phyloP scores from a whole-genome alignment of 257 asterid species.

The Echites panduratus region DNA sequence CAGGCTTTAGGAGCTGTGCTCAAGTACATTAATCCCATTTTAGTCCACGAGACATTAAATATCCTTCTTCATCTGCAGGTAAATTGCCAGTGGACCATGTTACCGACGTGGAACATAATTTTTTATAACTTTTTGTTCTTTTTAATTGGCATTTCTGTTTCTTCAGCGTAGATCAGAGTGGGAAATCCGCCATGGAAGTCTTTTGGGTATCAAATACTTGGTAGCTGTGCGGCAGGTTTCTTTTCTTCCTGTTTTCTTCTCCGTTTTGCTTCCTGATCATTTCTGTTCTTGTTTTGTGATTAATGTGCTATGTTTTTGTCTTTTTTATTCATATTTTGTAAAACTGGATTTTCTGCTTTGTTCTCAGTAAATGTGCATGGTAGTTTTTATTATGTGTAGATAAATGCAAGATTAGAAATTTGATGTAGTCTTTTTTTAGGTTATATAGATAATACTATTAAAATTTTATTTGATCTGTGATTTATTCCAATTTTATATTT shows the following conservation, averaged over 20 bases:
- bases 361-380: neutral
- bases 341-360: neutral
- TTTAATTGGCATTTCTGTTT: constrained; percentile 51
- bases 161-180: constrained; percentile 99
- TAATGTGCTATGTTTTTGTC: neutral
- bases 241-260: neutral
- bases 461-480: neutral
- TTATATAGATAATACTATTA: neutral
- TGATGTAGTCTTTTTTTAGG: neutral
- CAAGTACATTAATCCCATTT: constrained; percentile 85
- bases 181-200: constrained; percentile 99
- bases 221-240: constrained; percentile 98
- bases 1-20: constrained; percentile 97
- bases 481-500: neutral
- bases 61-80: constrained; percentile 98
- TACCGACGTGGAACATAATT: constrained; percentile 3
- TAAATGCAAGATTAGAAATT: neutral
- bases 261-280: neutral
- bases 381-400: neutral
- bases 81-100: constrained; percentile 25
- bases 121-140: constrained; percentile 10
- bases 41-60: constrained; percentile 69
- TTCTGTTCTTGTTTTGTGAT: neutral
- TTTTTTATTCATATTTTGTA: neutral
- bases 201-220: constrained; percentile 89